phyloP scores from a whole-genome alignment of 495 filamentous ascomycete species.

The Penicillium waksmanii region DNA sequence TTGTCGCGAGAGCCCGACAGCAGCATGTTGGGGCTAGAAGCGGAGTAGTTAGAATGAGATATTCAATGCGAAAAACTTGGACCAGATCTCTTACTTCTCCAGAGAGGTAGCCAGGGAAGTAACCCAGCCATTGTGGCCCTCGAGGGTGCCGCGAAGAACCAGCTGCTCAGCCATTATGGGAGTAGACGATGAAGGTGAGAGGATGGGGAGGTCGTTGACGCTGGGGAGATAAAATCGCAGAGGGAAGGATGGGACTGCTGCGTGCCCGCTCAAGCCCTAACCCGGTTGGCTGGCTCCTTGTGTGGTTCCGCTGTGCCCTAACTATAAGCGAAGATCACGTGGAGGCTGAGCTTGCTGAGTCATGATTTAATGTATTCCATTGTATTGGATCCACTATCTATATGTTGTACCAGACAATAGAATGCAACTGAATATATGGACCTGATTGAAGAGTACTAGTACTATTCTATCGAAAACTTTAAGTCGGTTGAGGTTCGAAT shows the following conservation, averaged over 20 bases:
- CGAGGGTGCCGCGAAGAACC: slow-evolving; percentile 95
- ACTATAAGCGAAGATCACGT: slow-evolving; percentile 43
- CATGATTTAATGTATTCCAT: not conserved
- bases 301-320: slow-evolving; percentile 45
- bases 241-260: slow-evolving; percentile 37
- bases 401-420: not conserved
- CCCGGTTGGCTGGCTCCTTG: slow-evolving; percentile 41
- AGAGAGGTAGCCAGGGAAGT: slow-evolving; percentile 89
- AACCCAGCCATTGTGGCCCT: slow-evolving; percentile 86
- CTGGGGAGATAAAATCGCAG: slow-evolving; percentile 53
- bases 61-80: slow-evolving; percentile 33
- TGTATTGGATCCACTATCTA: not conserved
- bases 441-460: not conserved
- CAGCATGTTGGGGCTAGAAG: slow-evolving; percentile 96
- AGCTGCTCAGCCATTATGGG: slow-evolving; percentile 89
- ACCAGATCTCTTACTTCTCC: slow-evolving; percentile 78
- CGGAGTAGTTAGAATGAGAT: slow-evolving; percentile 40
- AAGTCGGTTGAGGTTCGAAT: too few relatives aligned
- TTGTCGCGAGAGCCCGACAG: slow-evolving; percentile 97
- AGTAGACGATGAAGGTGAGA: slow-evolving; percentile 52
- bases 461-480: too few relatives aligned
- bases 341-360: slow-evolving; percentile 4
- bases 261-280: slow-evolving; percentile 47
- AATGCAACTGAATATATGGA: not conserved
- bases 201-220: slow-evolving; percentile 54